phyloP scores from a whole-genome alignment of 768 basidiomycete species.

The Leucocoprinus leucothites region DNA sequence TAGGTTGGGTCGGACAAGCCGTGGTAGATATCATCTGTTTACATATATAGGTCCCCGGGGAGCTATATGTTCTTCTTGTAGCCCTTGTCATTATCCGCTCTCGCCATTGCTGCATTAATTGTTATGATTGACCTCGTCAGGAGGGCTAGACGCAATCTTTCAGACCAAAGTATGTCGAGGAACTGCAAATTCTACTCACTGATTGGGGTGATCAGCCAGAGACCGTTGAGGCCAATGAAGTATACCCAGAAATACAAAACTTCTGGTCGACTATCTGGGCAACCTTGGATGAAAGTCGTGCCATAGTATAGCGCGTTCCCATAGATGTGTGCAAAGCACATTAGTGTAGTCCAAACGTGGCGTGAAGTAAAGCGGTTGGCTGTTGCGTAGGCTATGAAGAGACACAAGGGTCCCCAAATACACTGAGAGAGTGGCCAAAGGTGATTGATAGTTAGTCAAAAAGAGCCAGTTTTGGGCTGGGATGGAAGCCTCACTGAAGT shows the following conservation, averaged over 20 bases:
- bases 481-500: conserved; percentile 8
- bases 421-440: not conserved
- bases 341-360: conserved; percentile 8
- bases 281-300: conserved; percentile 12
- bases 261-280: conserved; percentile 12
- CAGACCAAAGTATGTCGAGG: not conserved
- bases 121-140: conserved; percentile 1
- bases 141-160: not conserved
- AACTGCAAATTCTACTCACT: not conserved
- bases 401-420: conserved; percentile 14
- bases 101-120: not conserved
- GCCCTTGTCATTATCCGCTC: not conserved
- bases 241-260: conserved; percentile 17
- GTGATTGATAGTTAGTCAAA: no score
- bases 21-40: not conserved
- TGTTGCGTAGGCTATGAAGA: conserved; percentile 11
- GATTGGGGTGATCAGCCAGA: conserved; percentile 13
- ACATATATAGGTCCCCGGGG: not conserved
- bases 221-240: conserved; percentile 13
- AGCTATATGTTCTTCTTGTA: conserved; percentile 1
- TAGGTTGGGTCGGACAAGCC: not conserved
- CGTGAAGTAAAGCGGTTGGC: conserved; percentile 11
- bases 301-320: conserved; percentile 13
- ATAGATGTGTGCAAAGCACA: conserved; percentile 14
- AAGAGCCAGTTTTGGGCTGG: no score